These are phyloP conservation scores for Diaporthe vaccinii DNA, from an alignment of 2,329 filamentous ascomycete species.

Conservation along the genomic window DNA sequence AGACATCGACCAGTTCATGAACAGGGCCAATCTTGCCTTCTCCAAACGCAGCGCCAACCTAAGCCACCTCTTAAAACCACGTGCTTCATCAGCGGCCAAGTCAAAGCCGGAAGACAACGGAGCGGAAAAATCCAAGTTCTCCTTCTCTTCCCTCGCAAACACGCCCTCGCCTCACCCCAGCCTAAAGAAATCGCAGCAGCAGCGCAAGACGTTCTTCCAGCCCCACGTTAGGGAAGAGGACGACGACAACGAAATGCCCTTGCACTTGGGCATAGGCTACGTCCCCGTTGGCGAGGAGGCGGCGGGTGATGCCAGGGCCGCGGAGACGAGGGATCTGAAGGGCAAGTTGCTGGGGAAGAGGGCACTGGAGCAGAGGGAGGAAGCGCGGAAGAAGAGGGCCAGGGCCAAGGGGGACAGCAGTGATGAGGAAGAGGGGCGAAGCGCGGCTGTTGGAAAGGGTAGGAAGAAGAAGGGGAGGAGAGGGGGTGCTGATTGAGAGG, in stretches of 20 bases:
- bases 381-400: slow-evolving; percentile 41
- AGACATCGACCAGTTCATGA: slow-evolving; percentile 55
- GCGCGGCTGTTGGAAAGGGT: slow-evolving; percentile 45
- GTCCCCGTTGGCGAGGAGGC: slow-evolving; percentile 45
- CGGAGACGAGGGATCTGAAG: slow-evolving; percentile 49
- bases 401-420: slow-evolving; percentile 44
- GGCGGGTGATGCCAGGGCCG: slow-evolving; percentile 43
- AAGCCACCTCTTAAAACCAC: background rate
- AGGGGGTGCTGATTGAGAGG: background rate
- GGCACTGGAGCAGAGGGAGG: slow-evolving; percentile 38
- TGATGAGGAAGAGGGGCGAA: slow-evolving; percentile 51
- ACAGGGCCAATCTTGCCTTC: slow-evolving; percentile 57
- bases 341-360: slow-evolving; percentile 48
- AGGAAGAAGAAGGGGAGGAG: slow-evolving; percentile 31
- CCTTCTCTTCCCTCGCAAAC: slow-evolving; percentile 42
- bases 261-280: slow-evolving; percentile 60
- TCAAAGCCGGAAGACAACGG: slow-evolving; percentile 4
- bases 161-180: slow-evolving; percentile 6
- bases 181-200: slow-evolving; percentile 1
- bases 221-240: slow-evolving; percentile 44
- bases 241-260: slow-evolving; percentile 43
- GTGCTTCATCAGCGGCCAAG: slow-evolving; percentile 39
- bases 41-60: slow-evolving; percentile 51
- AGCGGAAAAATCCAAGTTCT: slow-evolving; percentile 35
- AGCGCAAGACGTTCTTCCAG: slow-evolving; percentile 17